Evolutionary conservation across 352 stramenopile species (phyloP), one percentile per base, ranked within the genome.

Genomic region (Phytophthora uliginosa): DNA sequence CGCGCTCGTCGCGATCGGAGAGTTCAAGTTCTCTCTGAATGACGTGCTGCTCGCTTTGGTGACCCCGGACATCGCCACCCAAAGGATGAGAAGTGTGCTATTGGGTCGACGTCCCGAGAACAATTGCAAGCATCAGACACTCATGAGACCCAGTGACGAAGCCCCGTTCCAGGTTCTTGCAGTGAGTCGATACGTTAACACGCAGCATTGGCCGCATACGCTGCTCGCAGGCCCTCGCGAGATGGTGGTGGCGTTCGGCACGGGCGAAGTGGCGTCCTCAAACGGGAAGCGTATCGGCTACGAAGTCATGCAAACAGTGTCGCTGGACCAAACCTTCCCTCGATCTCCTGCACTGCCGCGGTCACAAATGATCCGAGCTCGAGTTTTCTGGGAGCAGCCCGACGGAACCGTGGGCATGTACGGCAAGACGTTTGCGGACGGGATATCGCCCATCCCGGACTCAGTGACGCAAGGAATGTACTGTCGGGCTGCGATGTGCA

Each of bases 391-490:
- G 63, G 59, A 63, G 7, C 65, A 70, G 20, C n/a, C 42, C 1
- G 65, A 74, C 17, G 65, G 71, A 26, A 67, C 48, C 2, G 61
- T 74, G 38, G 20, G 31, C 20, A 61, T 77, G 45, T 77, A 77
- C 71, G 65, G 55, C 48, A 77, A 77, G 42, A 20, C 73, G 28
- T 59, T 77, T 12, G 26, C 69, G 8, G 71, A 77, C 66, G 53
- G 59, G 10, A 74, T 71, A 18, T 67, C 61, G 10, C 65, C 24
- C 13, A 31, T 77, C 17, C 53, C 71, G 15, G 71, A 77, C 48
- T 64, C 51, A 15, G 31, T 77, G 6, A 77, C 66, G 31, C 59
- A 74, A 13, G 24, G 28, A 18, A 66, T 63, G 65, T 33, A 74
- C 8, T 74, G 65, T 59, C 52, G 48, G 65, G n/a, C 53, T 6